A percentile compares a stretch with the other conserved stretches of the same genome.
These are phyloP conservation scores for Xylaria sp. DNA, from an alignment of 2,329 filamentous ascomycete genomes.

Conservation along the genomic window DNA sequence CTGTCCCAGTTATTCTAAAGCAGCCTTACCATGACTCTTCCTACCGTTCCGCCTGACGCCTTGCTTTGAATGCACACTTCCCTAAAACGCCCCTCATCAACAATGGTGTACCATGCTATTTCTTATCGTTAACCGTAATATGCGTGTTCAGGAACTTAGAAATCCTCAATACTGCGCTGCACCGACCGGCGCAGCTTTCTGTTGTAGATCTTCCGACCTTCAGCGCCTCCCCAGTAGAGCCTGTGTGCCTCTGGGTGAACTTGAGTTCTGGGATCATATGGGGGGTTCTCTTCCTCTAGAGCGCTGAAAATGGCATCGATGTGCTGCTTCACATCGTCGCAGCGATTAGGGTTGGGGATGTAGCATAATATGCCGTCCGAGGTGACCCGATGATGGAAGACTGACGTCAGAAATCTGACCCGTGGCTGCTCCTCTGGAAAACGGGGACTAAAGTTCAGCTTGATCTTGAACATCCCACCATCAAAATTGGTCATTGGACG, in stretches of 20 bases:
- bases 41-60: slow-evolving; percentile 33
- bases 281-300: slow-evolving; percentile 87
- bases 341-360: slow-evolving; percentile 66
- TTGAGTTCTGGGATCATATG: slow-evolving; percentile 88
- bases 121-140: slow-evolving; percentile 12
- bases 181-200: slow-evolving; percentile 82
- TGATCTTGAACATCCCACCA: slow-evolving; percentile 87
- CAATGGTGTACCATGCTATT: slow-evolving; percentile 23
- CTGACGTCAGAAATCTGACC: slow-evolving; percentile 79
- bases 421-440: slow-evolving; percentile 92
- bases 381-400: slow-evolving; percentile 91
- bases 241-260: slow-evolving; percentile 88
- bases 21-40: slow-evolving; percentile 4
- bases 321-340: slow-evolving; percentile 83
- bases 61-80: slow-evolving; percentile 33
- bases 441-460: slow-evolving; percentile 79
- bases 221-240: slow-evolving; percentile 83
- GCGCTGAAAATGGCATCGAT: slow-evolving; percentile 84
- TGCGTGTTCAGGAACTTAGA: slow-evolving; percentile 35
- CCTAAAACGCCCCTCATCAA: slow-evolving; percentile 28
- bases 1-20: slow-evolving; percentile 20
- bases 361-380: slow-evolving; percentile 86
- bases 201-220: slow-evolving; percentile 87
- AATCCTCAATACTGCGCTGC: slow-evolving; percentile 73
- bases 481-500: slow-evolving; percentile 93